Base-by-base conservation (phyloP, 192 early-diverging fungal genomes). In the Oehlia diaphana region DNA sequence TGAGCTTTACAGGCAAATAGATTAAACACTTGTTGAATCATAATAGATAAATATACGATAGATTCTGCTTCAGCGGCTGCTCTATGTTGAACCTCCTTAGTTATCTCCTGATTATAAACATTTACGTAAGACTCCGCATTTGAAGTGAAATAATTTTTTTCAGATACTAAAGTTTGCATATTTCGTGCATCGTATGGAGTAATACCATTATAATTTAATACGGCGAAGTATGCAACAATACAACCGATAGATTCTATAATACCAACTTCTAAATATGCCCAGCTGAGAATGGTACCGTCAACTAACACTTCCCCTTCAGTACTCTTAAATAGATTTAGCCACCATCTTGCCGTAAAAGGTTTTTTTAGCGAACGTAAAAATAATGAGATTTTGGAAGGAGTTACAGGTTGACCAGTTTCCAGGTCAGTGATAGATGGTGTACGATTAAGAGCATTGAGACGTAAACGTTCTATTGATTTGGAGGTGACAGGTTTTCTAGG, bases 1-100 rank as follows among this genome's bases (percentile, higher is more conserved):
- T 92, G 83, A 62, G 92, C 91, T 89, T 97, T 99, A 87, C 92
- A 94, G 26, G 93, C 93, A 83, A 99, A 98, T 88, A 96, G 81
- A 87, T 99, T 99, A 89, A 96, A 97, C 78, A 94, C 90, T 82
- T 99, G 97, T 86, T 91, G 87, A 82, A 96, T 91, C 88, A 96
- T 87, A 28, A 99, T 86, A 35, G 88, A 87, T 12, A 94, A 85
- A 82, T 95, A 96, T 76, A 89, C 89, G 19, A 87, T 89, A 13
- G 94, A 94, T 79, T 95, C 94, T 21, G 91, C 96, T 82, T 94
- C 90, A 76, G 87, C 90, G 4, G 96, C 83, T n/a, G 94, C 90
- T 47, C 92, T 88, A 26, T 83, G n/a, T 85, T 97, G 92, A 3
- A 83, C 77, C 9, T 80, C 81, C 23, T 87, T 92, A 44, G 83